phyloP scores from a whole-genome alignment of 2,329 filamentous ascomycete genomes.

The Huntiella moniliformis region DNA sequence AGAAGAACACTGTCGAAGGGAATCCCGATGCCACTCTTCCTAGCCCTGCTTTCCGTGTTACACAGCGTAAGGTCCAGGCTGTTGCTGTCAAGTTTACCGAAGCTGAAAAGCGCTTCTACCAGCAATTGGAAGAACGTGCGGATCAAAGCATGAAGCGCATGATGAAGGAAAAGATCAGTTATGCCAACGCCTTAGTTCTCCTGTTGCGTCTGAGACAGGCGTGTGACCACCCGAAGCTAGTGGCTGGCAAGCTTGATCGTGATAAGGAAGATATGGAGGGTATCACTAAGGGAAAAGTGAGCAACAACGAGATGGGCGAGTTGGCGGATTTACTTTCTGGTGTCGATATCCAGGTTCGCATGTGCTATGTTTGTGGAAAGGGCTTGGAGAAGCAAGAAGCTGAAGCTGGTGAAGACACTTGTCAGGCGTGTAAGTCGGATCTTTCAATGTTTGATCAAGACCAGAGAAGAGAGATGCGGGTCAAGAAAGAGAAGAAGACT shows the following conservation, averaged over 20 bases:
- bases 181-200: constrained; percentile 82
- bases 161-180: constrained; percentile 71
- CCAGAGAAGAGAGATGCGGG: constrained; percentile 23
- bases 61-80: constrained; percentile 71
- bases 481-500: constrained; percentile 21
- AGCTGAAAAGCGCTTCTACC: constrained; percentile 71
- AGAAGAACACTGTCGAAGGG: constrained; percentile 21
- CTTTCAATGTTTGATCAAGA: constrained; percentile 41
- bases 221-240: constrained; percentile 82
- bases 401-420: constrained; percentile 30
- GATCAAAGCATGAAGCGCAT: constrained; percentile 75
- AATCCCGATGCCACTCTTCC: constrained; percentile 21
- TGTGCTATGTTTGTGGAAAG: constrained; percentile 67
- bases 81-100: constrained; percentile 60
- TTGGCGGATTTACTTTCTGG: constrained; percentile 75
- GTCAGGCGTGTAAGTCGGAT: constrained; percentile 57
- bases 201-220: constrained; percentile 81
- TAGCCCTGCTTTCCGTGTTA: constrained; percentile 67
- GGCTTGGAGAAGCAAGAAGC: constrained; percentile 36
- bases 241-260: constrained; percentile 73
- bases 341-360: constrained; percentile 57
- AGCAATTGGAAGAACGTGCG: constrained; percentile 63
- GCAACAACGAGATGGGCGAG: constrained; percentile 53
- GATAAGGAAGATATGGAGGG: constrained; percentile 50
- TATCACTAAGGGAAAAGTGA: constrained; percentile 20